A percentile compares a stretch with the other conserved stretches of the same genome.
phyloP scores from a whole-genome alignment of 2,329 filamentous ascomycete species.

The Hypoxylon sp. region DNA sequence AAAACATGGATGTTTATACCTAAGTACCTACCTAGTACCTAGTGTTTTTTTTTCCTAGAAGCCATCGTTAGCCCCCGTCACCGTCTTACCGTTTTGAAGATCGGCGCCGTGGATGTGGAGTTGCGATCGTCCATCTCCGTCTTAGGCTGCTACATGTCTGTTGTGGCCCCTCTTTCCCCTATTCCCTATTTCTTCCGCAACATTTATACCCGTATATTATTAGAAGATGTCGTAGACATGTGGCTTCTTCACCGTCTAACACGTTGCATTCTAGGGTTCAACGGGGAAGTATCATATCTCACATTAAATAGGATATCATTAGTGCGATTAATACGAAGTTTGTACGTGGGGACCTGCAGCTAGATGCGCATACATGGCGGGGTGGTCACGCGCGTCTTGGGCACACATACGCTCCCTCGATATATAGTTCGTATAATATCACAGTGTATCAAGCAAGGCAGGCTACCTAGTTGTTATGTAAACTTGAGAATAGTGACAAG shows the following conservation, averaged over 20 bases:
- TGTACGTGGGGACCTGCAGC: background rate
- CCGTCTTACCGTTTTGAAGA: slow-evolving; percentile 22
- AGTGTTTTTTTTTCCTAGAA: slow-evolving; percentile 28
- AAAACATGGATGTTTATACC: background rate
- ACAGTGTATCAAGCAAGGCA: slow-evolving; percentile 1
- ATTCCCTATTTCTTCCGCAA: slow-evolving; percentile 7
- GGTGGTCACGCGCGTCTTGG: background rate
- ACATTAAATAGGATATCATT: background rate
- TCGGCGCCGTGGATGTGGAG: slow-evolving; percentile 19
- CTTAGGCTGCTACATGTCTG: slow-evolving; percentile 3
- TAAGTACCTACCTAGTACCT: no score
- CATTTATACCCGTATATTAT: background rate
- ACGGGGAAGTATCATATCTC: background rate
- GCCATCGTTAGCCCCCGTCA: slow-evolving; percentile 17
- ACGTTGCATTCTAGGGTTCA: slow-evolving; percentile 27
- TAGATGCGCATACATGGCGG: background rate
- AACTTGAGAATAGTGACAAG: background rate
- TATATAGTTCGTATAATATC: background rate
- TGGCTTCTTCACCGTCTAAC: slow-evolving; percentile 29
- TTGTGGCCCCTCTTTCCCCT: background rate
- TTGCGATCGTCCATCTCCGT: slow-evolving; percentile 12
- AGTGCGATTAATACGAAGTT: slow-evolving; percentile 5
- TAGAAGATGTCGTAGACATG: slow-evolving; percentile 28
- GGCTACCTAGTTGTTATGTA: background rate
- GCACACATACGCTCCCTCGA: slow-evolving; percentile 1